Percentiles rank a stretch among this genome's conserved stretches.
These are phyloP conservation scores for Themeda triandra DNA, from an alignment of 176 grass and related monocot genomes.

Conservation along the genomic window DNA sequence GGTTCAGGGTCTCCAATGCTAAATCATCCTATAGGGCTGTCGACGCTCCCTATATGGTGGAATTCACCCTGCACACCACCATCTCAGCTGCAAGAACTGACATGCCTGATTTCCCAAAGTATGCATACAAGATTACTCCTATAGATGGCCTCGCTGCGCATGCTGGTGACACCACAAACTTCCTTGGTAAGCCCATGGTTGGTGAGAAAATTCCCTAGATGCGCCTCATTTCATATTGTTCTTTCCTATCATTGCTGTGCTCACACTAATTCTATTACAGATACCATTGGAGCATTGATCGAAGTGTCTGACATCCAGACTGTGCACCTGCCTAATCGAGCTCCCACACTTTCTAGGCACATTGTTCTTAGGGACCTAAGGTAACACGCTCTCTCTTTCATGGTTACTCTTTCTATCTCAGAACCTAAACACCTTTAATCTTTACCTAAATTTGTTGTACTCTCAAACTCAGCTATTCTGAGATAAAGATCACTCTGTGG, in stretches of 20 bases:
- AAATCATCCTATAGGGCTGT: background rate
- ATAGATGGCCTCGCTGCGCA: background rate
- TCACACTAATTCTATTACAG: background rate
- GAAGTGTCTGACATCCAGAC: accelerated
- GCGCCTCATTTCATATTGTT: too few species aligned
- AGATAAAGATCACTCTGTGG: background rate
- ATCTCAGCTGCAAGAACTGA: background rate
- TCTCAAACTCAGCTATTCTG: background rate
- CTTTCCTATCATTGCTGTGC: too few species aligned
- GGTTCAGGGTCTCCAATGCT: too few species aligned
- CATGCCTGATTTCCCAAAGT: background rate
- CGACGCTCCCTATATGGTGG: background rate
- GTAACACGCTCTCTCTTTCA: too few species aligned
- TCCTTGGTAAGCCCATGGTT: background rate
- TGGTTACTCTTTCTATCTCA: too few species aligned
- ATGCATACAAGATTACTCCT: background rate
- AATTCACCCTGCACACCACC: background rate
- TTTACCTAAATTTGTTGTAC: too few species aligned
- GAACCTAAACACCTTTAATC: too few species aligned
- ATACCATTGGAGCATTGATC: background rate
- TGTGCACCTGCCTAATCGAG: background rate
- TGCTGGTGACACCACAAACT: background rate
- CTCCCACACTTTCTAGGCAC: background rate
- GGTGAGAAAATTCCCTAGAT: too few species aligned
- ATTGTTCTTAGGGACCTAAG: background rate